These are phyloP conservation scores for Fusarium oligoseptatum DNA, from an alignment of 2,329 filamentous ascomycete genomes.

Conservation along the genomic window DNA sequence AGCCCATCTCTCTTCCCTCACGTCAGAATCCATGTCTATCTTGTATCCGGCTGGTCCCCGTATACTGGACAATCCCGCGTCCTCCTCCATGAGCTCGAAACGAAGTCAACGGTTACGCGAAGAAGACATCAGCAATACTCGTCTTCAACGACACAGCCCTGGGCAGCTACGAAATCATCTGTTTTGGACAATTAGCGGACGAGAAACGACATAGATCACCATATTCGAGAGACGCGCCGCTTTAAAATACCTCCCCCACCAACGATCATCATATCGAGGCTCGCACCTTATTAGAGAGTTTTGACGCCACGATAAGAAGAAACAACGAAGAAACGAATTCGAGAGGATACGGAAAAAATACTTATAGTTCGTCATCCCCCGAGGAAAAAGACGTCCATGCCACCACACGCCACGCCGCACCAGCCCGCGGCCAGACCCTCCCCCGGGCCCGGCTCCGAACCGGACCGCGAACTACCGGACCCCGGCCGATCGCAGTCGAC, in stretches of 20 bases:
- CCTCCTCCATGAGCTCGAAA: slow-evolving; percentile 37
- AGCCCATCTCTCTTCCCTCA: slow-evolving; percentile 15
- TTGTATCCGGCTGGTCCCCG: slow-evolving; percentile 28
- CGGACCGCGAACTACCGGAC: slow-evolving; percentile 19
- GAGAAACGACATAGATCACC: slow-evolving; percentile 11
- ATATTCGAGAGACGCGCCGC: background rate
- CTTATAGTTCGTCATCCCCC: slow-evolving; percentile 2
- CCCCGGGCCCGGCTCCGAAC: slow-evolving; percentile 31
- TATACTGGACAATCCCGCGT: slow-evolving; percentile 28
- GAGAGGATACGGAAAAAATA: slow-evolving; percentile 7
- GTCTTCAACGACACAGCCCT: slow-evolving; percentile 13
- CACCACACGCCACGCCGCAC: slow-evolving; percentile 33
- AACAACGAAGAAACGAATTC: slow-evolving; percentile 12
- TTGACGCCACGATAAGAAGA: slow-evolving; percentile 25
- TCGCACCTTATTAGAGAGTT: slow-evolving; percentile 44
- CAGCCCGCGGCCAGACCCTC: slow-evolving; percentile 21
- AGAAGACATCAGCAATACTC: slow-evolving; percentile 26
- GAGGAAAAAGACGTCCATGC: slow-evolving; percentile 35
- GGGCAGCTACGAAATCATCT: slow-evolving; percentile 4
- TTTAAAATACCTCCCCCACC: background rate
- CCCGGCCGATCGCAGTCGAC: slow-evolving; percentile 13
- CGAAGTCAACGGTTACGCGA: slow-evolving; percentile 37
- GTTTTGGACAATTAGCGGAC: slow-evolving; percentile 5
- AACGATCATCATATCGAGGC: slow-evolving; percentile 15
- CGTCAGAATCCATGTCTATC: slow-evolving; percentile 41